Evolutionary conservation across 2,329 filamentous ascomycete genomes (phyloP), one percentile per base, ranked within the genome.

Genomic region (Stagonosporopsis vannaccii): DNA sequence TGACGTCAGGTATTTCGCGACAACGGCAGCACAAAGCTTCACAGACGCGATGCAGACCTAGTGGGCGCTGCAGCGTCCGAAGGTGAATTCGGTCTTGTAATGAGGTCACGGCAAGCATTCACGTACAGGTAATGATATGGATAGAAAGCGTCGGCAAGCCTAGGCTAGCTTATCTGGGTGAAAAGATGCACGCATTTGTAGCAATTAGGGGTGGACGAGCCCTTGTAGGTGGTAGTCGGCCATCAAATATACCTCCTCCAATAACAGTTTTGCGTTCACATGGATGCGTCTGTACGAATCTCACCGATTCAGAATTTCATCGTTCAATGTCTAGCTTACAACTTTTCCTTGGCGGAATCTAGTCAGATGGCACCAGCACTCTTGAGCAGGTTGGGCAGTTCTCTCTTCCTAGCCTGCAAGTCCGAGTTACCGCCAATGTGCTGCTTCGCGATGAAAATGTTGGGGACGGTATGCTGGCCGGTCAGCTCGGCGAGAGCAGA

Each of bases 401-500:
- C 75, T 12, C 59, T 63, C 77, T 85, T 86, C 78, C 83, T 86
- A 49, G 80, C 82, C 80, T 93, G 89, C 62, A 96, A 78, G 68
- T 95, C 94, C 22, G 92, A 96, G 86, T 98, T 98, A 67, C 95
- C 95, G 62, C 95, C 95, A 76, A 99, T 96, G 80, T 97, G 94
- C 82, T 96, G 82, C 81, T 92, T 81, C 68, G 81, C 81, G 79
- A 99, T 98, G 83, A 90, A 98, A 81, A 97, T 90, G 82, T 98
- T 98, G 70, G 95, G 95, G 6, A 99, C 95, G 70, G 91, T 94
- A 71, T 87, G 84, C 84, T 99, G 95, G 76, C 85, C 83, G 54
- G 87, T 91, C 70, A 98, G 85, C 62, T 94, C 85, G 66, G 85
- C 78, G 59, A 99, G 90, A 23, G 92, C 92, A 63, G 87, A 82